Base-by-base conservation (phyloP, 2,329 filamentous ascomycete genomes). In the Pseudogymnoascus sp. region DNA sequence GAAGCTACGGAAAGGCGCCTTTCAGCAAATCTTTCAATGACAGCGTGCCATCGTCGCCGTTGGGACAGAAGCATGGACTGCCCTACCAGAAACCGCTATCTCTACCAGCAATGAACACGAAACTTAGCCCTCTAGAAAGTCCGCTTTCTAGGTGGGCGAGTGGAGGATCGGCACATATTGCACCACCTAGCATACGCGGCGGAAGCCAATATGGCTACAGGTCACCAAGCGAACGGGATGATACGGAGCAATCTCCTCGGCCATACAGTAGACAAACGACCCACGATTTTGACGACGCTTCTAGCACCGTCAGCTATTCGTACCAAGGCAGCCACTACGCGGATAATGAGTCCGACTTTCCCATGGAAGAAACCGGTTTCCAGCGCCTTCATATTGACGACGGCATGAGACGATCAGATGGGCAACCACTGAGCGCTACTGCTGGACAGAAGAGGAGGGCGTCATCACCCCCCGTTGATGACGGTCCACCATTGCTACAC, bases 381-480 rank as follows among this genome's bases (percentile, higher is more conserved):
- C 77, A 69, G 74, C 67, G 80, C 61, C 72, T 83, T 61, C 77
- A 82, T 65, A 77, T 83, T 65, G 79, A 82, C 64, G 82, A 84
- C 62, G 76, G 79, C 74, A 60, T 58, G 31, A 59, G 42, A 59
- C 68, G 69, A 9, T 58, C 61, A 40, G 71, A 72, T 37, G 61
- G 62, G 21, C 70, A 70, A 39, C 72, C 71, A 7, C 68, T 70
- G 12, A 63, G 67, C 21, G 65, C 66, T 52, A 72, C 75, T 39
- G 77, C 80, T 61, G 83, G 84, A 58, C 80, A 82, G 67, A 88
- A 88, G 72, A 78, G 86, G 70, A 79, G 85, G 63, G 86, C 86
- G 64, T 85, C 83, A 64, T 83, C 83, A n/a, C 71, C 85, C 18
- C 85, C 84, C 39, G 78, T 80, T 62, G 84, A 86, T 68, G 78